phyloP scores from a whole-genome alignment of 106 monocot genomes.

The Allium cepa region DNA sequence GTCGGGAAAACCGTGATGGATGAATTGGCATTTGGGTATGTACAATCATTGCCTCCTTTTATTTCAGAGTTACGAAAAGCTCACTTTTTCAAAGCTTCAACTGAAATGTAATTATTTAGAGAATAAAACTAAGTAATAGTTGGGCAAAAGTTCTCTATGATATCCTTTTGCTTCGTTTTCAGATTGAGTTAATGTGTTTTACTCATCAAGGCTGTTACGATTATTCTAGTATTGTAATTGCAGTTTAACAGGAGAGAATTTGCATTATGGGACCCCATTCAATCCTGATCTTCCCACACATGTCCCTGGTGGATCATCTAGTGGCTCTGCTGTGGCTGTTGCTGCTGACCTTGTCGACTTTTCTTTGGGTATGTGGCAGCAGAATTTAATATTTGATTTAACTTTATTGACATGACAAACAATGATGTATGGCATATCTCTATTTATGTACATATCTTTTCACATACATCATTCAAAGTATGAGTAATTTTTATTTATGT shows the following conservation, averaged over 20 bases:
- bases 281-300: slow-evolving; percentile 55
- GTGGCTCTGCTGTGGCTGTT: slow-evolving; percentile 94
- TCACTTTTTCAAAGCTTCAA: no score
- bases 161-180: no score
- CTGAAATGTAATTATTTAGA: no score
- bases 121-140: no score
- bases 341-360: slow-evolving; percentile 83
- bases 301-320: slow-evolving; percentile 82
- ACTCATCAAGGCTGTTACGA: not conserved
- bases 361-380: slow-evolving; percentile 51
- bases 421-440: not conserved
- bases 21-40: slow-evolving; percentile 79
- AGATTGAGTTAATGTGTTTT: not conserved
- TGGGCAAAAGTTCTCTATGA: no score
- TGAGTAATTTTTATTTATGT: not conserved
- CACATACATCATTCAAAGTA: not conserved
- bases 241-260: slow-evolving; percentile 79
- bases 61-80: not conserved
- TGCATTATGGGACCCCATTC: slow-evolving; percentile 76
- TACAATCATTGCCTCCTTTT: not conserved
- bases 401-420: not conserved
- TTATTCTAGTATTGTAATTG: slow-evolving; percentile 9
- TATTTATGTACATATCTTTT: not conserved
- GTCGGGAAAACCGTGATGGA: slow-evolving; percentile 89
- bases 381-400: not conserved